phyloP scores from a whole-genome alignment of 208 protist genomes.

The Leishmania major region DNA sequence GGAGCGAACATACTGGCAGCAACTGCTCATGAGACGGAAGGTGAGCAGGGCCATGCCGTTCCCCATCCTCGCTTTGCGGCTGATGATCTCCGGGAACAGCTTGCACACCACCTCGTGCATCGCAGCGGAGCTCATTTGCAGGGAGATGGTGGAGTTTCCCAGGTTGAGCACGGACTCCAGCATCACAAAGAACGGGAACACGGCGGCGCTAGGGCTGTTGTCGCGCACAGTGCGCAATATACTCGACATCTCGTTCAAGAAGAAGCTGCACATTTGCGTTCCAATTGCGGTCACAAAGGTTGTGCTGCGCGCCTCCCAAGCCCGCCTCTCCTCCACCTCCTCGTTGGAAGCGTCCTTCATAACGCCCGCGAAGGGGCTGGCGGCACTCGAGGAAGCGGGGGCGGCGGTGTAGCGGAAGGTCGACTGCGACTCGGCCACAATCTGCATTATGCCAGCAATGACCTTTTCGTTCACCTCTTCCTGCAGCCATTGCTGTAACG shows the following conservation, averaged over 20 bases:
- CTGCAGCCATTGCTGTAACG: conserved; percentile 55
- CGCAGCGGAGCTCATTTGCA: conserved; percentile 78
- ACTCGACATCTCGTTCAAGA: conserved; percentile 65
- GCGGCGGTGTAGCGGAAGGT: conserved; percentile 68
- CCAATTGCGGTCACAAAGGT: conserved; percentile 81
- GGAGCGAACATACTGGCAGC: conserved; percentile 76
- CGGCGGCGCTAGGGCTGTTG: conserved; percentile 44
- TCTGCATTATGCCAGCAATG: conserved; percentile 69
- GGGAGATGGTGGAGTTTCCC: conserved; percentile 76
- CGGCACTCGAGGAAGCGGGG: neutral
- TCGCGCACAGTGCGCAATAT: conserved; percentile 64
- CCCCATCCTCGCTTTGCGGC: conserved; percentile 71
- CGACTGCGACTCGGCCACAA: conserved; percentile 73
- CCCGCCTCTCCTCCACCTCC: conserved; percentile 26
- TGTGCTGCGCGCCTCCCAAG: conserved; percentile 80
- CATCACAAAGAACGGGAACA: conserved; percentile 87
- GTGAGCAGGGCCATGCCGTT: conserved; percentile 78
- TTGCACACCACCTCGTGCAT: conserved; percentile 71
- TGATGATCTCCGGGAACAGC: conserved; percentile 86
- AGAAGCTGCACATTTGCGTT: conserved; percentile 53
- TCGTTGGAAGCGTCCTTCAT: neutral
- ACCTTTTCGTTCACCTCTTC: conserved; percentile 47
- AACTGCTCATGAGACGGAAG: conserved; percentile 89
- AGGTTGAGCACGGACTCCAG: conserved; percentile 78
- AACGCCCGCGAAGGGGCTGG: neutral